Evolutionary conservation across 352 stramenopile species (phyloP), one percentile per base, ranked within the genome.

Genomic region (Pythium rishiriense): DNA sequence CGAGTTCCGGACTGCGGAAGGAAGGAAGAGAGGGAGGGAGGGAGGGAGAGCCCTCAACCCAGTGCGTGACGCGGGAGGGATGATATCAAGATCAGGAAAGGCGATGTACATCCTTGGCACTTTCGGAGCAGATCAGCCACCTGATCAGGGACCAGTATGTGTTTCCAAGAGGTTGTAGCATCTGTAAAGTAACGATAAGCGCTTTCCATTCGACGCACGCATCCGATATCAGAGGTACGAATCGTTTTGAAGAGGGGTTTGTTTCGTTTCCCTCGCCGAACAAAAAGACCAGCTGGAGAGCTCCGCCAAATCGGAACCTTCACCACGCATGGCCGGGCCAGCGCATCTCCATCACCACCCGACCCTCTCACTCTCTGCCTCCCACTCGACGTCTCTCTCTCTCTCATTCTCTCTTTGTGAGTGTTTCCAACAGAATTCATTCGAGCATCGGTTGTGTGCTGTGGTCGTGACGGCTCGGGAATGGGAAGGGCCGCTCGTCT

Each of bases 301-400:
- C 48, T n/a, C 45, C 21, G 7, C 19, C 58, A 58, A 58, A 66
- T 66, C 50, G 58, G 58, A 66, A 66, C 58, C 58, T 66, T 46
- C 58, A 66, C 49, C 10, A 21, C 26, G 47, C 58, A 66, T n/a
- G 37, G 21, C 7, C 58, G 37, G 58, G 58, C 25, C 58, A 66
- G 17, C 21, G 21, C 22, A 22, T n/a, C 17, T 35, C 17, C 52
- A 55, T 62, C 54, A 29, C 54, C 47, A 55, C 31, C 25, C 37
- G 41, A 43, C 45, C 15, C 10, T 17, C 33, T 24, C 24, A 39
- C 50, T 15, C 26, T n/a, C 9, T 45, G 4, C n/a, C n/a, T n/a
- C n/a, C n/a, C n/a, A n/a, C n/a, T 28, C 17, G 48, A 14, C 28
- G 5, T 42, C 19, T 35, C 33, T 37, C 37, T 26, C 47, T 31